phyloP scores from a whole-genome alignment of 2,329 filamentous ascomycete genomes.

The Cladosporium austrohemisphaericum region DNA sequence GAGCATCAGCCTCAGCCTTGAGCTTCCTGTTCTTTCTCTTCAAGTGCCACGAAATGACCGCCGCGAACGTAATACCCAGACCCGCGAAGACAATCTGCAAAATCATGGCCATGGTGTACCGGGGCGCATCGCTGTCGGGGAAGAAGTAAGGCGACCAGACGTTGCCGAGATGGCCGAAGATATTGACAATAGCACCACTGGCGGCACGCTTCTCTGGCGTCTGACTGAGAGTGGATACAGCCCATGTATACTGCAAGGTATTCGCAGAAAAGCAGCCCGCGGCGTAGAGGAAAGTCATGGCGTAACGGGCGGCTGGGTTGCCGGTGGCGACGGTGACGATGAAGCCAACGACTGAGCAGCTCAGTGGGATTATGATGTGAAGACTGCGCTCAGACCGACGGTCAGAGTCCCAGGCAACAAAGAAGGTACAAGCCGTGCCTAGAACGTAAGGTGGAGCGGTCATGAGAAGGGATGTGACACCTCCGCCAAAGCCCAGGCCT shows the following conservation, averaged over 20 bases:
- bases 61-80: constrained; percentile 8
- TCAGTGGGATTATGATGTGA: constrained; percentile 20
- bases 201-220: constrained; percentile 46
- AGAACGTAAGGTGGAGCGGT: constrained; percentile 29
- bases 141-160: constrained; percentile 43
- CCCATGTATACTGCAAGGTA: constrained; percentile 37
- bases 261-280: constrained; percentile 36
- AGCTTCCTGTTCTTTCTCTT: constrained; percentile 17
- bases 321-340: constrained; percentile 10
- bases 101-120: constrained; percentile 16
- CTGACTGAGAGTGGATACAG: constrained; percentile 31
- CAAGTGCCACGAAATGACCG: constrained; percentile 15
- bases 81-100: constrained; percentile 15
- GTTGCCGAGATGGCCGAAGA: constrained; percentile 42
- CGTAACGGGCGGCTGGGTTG: constrained; percentile 21
- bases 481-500: constrained; percentile 34
- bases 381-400: constrained; percentile 40
- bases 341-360: constrained; percentile 6
- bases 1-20: constrained; percentile 1
- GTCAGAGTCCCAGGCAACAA: constrained; percentile 34
- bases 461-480: constrained; percentile 34
- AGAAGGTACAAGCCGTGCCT: constrained; percentile 27
- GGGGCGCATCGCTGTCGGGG: constrained; percentile 15
- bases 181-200: constrained; percentile 49
- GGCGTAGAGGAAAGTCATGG: constrained; percentile 34